A percentile compares a stretch with the other conserved stretches of the same genome.
Evolutionary conservation across 2,329 filamentous ascomycete genomes (phyloP).

Genomic region (Pseudogymnoascus sp.): DNA sequence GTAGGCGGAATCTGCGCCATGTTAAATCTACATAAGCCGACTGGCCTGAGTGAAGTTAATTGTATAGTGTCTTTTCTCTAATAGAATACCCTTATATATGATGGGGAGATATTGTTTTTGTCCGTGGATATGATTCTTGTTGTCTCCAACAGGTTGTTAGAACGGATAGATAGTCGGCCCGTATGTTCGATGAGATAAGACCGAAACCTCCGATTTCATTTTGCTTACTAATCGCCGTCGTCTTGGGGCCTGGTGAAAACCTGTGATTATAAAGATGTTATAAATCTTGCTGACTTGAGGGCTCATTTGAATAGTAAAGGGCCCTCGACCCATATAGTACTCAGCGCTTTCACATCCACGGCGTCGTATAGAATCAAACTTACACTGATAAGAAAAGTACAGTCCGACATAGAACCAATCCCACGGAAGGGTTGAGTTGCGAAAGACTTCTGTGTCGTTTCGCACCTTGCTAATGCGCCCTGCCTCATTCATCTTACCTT

Average conservation of each 20-base stretch:
- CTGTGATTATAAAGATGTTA: constrained; percentile 9
- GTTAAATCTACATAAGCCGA: not conserved
- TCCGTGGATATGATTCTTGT: not conserved
- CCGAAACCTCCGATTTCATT: not conserved
- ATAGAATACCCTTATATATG: not conserved
- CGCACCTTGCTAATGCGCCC: not conserved
- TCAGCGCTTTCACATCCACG: not conserved
- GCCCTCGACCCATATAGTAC: not conserved
- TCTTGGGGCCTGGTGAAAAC: not conserved
- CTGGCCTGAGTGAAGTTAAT: not conserved
- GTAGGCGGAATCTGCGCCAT: constrained; percentile 21
- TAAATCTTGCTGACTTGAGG: not conserved
- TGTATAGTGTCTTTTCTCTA: not conserved
- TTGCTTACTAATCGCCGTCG: not conserved
- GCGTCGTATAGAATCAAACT: not conserved
- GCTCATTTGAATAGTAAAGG: not conserved
- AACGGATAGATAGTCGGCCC: not conserved
- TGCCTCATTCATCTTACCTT: not conserved
- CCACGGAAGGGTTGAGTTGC: not conserved
- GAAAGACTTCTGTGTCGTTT: not conserved
- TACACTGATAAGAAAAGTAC: not conserved
- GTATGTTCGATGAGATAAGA: not conserved
- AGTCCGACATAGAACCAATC: not conserved
- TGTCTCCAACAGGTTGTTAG: not conserved
- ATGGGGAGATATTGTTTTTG: not conserved